phyloP scores from a whole-genome alignment of 2,329 filamentous ascomycete genomes.

The Amylocarpus encephaloides region DNA sequence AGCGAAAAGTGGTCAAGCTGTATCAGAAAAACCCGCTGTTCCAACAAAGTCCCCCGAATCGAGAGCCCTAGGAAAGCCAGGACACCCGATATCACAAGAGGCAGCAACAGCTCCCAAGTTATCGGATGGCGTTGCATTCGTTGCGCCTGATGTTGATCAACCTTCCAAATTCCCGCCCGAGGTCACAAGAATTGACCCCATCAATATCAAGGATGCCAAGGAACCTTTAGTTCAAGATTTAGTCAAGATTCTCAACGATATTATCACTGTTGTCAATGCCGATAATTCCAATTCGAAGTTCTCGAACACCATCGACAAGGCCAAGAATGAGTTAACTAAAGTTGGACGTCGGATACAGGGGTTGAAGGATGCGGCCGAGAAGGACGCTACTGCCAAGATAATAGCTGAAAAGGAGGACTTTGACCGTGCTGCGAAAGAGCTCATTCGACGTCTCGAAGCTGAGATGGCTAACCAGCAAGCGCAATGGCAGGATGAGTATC shows the following conservation, averaged over 20 bases:
- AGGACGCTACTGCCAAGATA: conserved; percentile 65
- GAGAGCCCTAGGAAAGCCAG: conserved; percentile 14
- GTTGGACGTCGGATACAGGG: conserved; percentile 72
- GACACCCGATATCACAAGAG: conserved; percentile 12
- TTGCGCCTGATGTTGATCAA: conserved; percentile 58
- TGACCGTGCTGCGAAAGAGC: conserved; percentile 76
- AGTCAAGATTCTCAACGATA: conserved; percentile 90
- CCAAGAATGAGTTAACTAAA: conserved; percentile 73
- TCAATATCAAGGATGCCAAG: conserved; percentile 66
- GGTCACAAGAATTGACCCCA: conserved; percentile 64
- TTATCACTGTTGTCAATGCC: conserved; percentile 88
- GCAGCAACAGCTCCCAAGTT: neutral
- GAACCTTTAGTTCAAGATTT: conserved; percentile 90
- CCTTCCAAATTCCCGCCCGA: conserved; percentile 58
- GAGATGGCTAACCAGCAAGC: conserved; percentile 76
- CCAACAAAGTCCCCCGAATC: conserved; percentile 22
- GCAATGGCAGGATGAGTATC: conserved; percentile 83
- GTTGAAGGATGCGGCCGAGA: conserved; percentile 65
- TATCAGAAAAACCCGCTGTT: conserved; percentile 13
- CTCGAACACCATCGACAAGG: conserved; percentile 70
- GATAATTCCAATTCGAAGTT: conserved; percentile 75
- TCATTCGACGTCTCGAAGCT: conserved; percentile 81
- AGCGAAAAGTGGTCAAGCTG: conserved; percentile 28
- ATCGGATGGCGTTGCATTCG: conserved; percentile 24
- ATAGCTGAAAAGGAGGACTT: conserved; percentile 62